Conservation (phyloP, 2,329 filamentous ascomycete genomes). For the Aspergillus spinulosporus region DNA sequence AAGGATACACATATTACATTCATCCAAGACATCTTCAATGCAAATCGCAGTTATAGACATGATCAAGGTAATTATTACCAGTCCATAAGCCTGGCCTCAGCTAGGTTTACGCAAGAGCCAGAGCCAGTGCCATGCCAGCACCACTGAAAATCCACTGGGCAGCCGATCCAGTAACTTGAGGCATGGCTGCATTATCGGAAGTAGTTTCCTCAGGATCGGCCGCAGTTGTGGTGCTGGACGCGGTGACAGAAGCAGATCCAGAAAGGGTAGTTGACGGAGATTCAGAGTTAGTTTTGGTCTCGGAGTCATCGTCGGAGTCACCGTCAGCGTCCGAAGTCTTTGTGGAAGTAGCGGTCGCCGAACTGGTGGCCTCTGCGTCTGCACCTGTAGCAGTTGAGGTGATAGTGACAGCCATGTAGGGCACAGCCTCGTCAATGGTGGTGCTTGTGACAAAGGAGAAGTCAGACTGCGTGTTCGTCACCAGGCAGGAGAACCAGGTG, state of each 20-base stretch:
- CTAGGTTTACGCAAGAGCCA: constrained; percentile 31
- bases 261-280: background rate
- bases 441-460: constrained; percentile 18
- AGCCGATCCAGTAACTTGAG: constrained; percentile 20
- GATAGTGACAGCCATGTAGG: constrained; percentile 24
- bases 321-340: constrained; percentile 9
- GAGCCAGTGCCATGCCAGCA: constrained; percentile 28
- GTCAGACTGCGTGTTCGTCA: constrained; percentile 11
- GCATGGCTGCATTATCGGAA: constrained; percentile 25
- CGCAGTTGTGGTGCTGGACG: constrained; percentile 17
- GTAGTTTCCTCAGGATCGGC: background rate
- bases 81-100: too few relatives aligned
- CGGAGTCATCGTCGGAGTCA: constrained; percentile 7
- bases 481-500: constrained; percentile 29
- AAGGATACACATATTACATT: background rate
- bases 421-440: constrained; percentile 8
- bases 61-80: background rate
- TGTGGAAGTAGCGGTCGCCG: constrained; percentile 17
- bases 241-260: background rate
- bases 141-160: constrained; percentile 29
- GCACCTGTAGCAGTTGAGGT: constrained; percentile 26
- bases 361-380: constrained; percentile 18
- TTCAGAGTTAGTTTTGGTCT: background rate
- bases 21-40: background rate
- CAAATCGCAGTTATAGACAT: background rate